Evolutionary conservation across 2,329 filamentous ascomycete species (phyloP).

Genomic region (Dactylellina parvicollis): DNA sequence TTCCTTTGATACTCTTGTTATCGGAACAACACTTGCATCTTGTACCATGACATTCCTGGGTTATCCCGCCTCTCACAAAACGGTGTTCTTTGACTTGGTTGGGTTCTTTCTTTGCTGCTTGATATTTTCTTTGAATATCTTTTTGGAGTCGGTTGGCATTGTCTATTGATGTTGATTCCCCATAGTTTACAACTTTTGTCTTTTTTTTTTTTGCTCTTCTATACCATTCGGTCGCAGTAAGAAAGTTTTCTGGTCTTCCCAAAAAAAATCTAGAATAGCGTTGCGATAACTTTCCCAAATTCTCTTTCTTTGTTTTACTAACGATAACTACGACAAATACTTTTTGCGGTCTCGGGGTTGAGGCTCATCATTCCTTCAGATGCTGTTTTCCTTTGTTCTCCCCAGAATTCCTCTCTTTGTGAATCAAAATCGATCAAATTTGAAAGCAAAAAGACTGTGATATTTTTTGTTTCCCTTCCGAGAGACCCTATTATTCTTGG

Average conservation of each 20-base stretch:
- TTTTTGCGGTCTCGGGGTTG: constrained; percentile 3
- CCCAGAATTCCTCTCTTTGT: constrained; percentile 7
- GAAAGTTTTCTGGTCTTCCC: constrained; percentile 16
- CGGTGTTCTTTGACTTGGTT: constrained; percentile 43
- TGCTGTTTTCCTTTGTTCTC: constrained; percentile 22
- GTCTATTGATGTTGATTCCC: constrained; percentile 45
- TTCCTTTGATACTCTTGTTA: constrained; percentile 19
- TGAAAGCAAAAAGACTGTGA: background rate
- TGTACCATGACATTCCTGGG: constrained; percentile 38
- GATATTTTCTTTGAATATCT: background rate
- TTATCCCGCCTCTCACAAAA: constrained; percentile 44
- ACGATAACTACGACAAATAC: constrained; percentile 7
- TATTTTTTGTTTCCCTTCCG: background rate
- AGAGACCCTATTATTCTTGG: background rate
- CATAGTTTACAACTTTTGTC: constrained; percentile 24
- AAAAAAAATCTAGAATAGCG: constrained; percentile 49
- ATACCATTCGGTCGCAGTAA: constrained; percentile 48
- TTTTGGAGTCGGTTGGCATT: constrained; percentile 46
- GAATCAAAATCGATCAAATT: constrained; percentile 20
- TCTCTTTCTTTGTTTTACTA: constrained; percentile 11
- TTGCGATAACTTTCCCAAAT: constrained; percentile 30
- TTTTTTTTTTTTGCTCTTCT: constrained; percentile 12
- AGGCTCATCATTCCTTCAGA: constrained; percentile 10
- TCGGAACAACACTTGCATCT: constrained; percentile 18
- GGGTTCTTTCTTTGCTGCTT: constrained; percentile 15